Evolutionary conservation across 495 filamentous ascomycete genomes (phyloP), one percentile per base, ranked within the genome.

Genomic region (Pyronema domesticum): DNA sequence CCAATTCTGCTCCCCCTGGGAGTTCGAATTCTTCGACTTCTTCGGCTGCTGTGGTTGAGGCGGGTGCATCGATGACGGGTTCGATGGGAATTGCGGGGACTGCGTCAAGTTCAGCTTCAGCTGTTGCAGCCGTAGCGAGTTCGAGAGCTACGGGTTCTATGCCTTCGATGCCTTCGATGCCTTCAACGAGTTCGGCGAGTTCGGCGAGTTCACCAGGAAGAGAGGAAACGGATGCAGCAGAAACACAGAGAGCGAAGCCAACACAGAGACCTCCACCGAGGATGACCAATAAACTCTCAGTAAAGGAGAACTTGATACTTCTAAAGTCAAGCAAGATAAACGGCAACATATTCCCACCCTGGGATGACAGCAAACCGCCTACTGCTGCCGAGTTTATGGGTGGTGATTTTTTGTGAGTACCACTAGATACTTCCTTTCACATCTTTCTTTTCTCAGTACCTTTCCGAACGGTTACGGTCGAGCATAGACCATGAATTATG

Each of bases 291-390:
- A 70, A 74, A 55, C 71, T 83, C 49, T 74, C 85, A 7, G 82
- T 73, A 4, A 72, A 76, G 19, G 93, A 96, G 60, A 72, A 91
- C 60, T 81, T 84, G 15, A 80, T 95, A 34, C 68, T 95, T 6
- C 71, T 86, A 8, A 79, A 81, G 57, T 77, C 78, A 2, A 87
- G 87, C 11, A 82, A 80, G 51, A 68, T 98, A 8, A 83, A 94
- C 63, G 83, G 83, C 7, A 81, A 77, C 57, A 71, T 77, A 3
- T 96, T 94, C 60, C 86, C 80, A 7, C 86, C 85, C 4, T 98
- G 91, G 91, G 71, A 75, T 13, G 66, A 67, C 10, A 30, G 5
- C 2, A 30, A 19, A 34, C 63, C 76, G 30, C 85, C 86, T 0
- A 62, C 63, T 7, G 42, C 70, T 0, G 60, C 68, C 4, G 74